Conservation (phyloP, 129 eudicot genomes). For the Lonicera japonica region DNA sequence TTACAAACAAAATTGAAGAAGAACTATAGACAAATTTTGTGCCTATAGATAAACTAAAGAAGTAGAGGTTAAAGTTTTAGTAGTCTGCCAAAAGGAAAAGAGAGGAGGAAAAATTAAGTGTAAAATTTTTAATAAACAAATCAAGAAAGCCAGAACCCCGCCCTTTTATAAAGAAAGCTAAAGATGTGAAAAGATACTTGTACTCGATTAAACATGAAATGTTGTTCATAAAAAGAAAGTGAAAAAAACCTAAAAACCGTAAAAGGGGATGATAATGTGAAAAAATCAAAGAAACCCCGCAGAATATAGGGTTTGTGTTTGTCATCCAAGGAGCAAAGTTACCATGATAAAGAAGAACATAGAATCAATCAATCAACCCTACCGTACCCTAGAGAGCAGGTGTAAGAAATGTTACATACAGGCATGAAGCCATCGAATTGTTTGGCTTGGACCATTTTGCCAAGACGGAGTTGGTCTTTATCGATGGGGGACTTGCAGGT, state of each 20-base stretch:
- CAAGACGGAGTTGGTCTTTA: slow-evolving; percentile 64
- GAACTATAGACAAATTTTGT: background rate
- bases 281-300: slow-evolving; percentile 1
- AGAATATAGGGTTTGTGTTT: background rate
- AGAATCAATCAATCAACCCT: background rate
- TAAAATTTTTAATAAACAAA: background rate
- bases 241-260: background rate
- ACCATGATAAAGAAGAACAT: background rate
- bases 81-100: background rate
- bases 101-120: background rate
- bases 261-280: background rate
- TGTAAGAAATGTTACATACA: slow-evolving; percentile 23
- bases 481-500: slow-evolving; percentile 64
- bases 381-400: too few species aligned
- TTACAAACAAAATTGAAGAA: background rate
- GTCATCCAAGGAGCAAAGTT: background rate
- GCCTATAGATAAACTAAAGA: background rate
- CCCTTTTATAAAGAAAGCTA: background rate
- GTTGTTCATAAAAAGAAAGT: background rate
- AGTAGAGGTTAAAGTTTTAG: background rate
- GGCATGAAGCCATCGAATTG: slow-evolving; percentile 95
- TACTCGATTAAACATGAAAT: background rate
- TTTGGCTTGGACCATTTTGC: slow-evolving; percentile 73
- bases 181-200: background rate
- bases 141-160: background rate